Evolutionary conservation across 2,329 filamentous ascomycete genomes (phyloP), one percentile per base, ranked within the genome.

Genomic region (Pyrenophora seminiperda): DNA sequence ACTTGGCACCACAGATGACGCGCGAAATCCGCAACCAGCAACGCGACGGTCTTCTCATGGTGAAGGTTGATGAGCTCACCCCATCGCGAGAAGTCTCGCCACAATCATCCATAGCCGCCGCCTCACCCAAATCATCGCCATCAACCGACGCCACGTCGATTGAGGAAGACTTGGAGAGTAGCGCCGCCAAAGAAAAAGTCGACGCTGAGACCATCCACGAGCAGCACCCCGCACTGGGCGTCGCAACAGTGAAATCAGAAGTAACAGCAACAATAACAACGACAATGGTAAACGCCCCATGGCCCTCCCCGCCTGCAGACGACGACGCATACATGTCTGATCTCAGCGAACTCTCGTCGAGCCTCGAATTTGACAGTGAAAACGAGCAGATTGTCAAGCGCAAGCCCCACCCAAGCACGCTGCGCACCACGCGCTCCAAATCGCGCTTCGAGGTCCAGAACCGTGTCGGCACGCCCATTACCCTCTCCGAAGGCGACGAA

Each of bases 311-410:
- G 41, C 59, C 63, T 41, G 53, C 48, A 53, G 63, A 67, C 50
- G 64, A 70, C 41, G 65, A 69, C 47, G 68, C 64, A 48, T 47
- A 55, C 17, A 51, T 56, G 33, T 76, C 73, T 34, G 72, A 74
- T 24, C 65, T 76, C 46, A 73, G 72, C 58, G 73, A 75, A 20
- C 66, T 76, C 20, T 73, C 72, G 40, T 63, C 68, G 39, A 70
- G 59, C 51, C 59, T 63, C 49, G 73, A 73, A 48, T 63, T 76
- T 57, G 73, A 76, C 59, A 69, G 74, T 48, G 59, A 62, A 33
- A 53, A 63, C 19, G 68, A 70, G 42, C 54, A 66, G 50, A 65
- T 76, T 24, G 63, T 75, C 36, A 69, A 67, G 44, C 67, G 68
- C 48, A 74, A 74, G 61, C 59, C 47, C 20, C 61, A 41, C 56